A percentile compares a stretch with the other conserved stretches of the same genome.
Conservation (phyloP, 2,329 filamentous ascomycete species). For the Epichloe bromicola region DNA sequence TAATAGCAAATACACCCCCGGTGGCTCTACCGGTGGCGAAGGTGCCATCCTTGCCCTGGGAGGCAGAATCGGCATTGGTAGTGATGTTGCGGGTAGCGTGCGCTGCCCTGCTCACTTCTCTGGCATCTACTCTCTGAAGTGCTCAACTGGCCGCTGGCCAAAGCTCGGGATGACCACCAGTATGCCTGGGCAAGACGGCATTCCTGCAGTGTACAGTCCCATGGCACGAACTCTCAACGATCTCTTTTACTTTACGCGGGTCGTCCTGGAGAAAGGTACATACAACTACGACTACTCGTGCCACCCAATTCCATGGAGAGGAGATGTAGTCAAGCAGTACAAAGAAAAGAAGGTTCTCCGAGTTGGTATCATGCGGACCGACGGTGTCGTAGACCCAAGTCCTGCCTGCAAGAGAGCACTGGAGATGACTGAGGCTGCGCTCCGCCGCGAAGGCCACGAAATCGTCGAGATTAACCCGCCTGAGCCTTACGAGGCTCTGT, state of each 20-base stretch:
- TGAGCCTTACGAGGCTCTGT: constrained; percentile 59
- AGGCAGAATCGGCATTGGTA: constrained; percentile 78
- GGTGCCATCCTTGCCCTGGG: constrained; percentile 69
- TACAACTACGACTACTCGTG: constrained; percentile 84
- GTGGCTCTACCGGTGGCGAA: constrained; percentile 82
- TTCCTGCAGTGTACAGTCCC: constrained; percentile 79
- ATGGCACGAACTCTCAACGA: constrained; percentile 83
- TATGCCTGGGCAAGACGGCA: constrained; percentile 86
- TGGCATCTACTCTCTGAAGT: constrained; percentile 76
- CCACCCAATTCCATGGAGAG: constrained; percentile 71
- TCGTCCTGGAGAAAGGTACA: constrained; percentile 66
- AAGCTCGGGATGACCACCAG: constrained; percentile 73
- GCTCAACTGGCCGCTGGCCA: constrained; percentile 82
- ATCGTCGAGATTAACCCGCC: constrained; percentile 53
- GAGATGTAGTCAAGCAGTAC: constrained; percentile 45
- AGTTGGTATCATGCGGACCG: constrained; percentile 65
- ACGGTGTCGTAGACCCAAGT: constrained; percentile 73
- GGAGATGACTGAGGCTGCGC: constrained; percentile 53
- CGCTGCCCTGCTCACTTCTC: constrained; percentile 79
- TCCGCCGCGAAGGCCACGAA: constrained; percentile 61
- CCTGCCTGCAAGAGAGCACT: constrained; percentile 73
- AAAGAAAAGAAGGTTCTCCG: constrained; percentile 49
- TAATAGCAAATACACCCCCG: constrained; percentile 71
- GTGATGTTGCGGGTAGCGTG: constrained; percentile 83
- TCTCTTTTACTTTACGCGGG: constrained; percentile 69